Evolutionary conservation across 768 basidiomycete genomes (phyloP).

Genomic region (Botryobasidium botryosum): DNA sequence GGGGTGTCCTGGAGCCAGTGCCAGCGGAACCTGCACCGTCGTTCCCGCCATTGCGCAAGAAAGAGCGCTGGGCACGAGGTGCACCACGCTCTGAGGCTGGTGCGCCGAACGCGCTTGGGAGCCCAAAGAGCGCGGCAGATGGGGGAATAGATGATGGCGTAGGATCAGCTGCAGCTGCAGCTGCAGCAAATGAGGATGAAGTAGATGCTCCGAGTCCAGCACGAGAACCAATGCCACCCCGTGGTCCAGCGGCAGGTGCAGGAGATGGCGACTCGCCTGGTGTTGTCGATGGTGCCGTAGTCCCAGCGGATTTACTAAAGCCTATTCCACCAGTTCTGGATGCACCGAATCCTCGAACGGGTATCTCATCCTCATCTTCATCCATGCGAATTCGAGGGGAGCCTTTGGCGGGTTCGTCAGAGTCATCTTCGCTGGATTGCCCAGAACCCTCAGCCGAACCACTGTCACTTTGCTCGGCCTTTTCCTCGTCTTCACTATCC

Average conservation of each 20-base stretch:
- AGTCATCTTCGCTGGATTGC: slow-evolving; percentile 9
- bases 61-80: slow-evolving; percentile 27
- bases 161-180: slow-evolving; percentile 26
- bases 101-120: slow-evolving; percentile 24
- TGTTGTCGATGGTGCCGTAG: slow-evolving; percentile 1
- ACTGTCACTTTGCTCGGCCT: slow-evolving; percentile 22
- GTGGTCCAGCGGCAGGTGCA: slow-evolving; percentile 6
- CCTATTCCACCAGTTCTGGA: background rate
- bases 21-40: slow-evolving; percentile 21
- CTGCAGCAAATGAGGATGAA: background rate
- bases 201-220: slow-evolving; percentile 1
- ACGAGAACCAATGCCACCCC: slow-evolving; percentile 1
- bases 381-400: slow-evolving; percentile 6
- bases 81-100: slow-evolving; percentile 19
- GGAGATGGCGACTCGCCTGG: background rate
- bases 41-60: slow-evolving; percentile 29
- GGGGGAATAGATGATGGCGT: slow-evolving; percentile 8
- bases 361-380: slow-evolving; percentile 25
- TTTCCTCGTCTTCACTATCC: slow-evolving; percentile 25
- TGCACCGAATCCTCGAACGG: slow-evolving; percentile 9
- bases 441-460: slow-evolving; percentile 12
- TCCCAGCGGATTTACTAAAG: background rate
- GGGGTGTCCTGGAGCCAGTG: slow-evolving; percentile 23
- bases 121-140: slow-evolving; percentile 14
- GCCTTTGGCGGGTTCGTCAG: slow-evolving; percentile 23